Base-by-base conservation (phyloP, 1,139 yeast species). In the Debaryomyces nepalensis region DNA sequence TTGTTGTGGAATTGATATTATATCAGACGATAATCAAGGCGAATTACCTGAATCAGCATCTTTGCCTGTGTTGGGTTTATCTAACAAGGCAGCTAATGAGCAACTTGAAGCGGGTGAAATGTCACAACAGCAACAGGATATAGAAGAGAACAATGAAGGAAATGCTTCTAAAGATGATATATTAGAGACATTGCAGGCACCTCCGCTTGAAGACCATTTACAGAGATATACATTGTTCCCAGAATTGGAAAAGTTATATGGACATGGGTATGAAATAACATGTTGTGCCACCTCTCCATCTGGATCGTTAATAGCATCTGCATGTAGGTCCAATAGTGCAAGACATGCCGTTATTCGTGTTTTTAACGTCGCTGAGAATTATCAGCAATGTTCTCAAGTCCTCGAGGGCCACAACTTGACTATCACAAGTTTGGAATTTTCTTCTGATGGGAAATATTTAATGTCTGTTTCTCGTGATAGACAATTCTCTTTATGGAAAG, bases 171-270 rank as follows among this genome's bases (percentile, higher is more conserved):
- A 45, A 63, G 74, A 63, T 29, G 81, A 77, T 33, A 61, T 75
- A 4, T 63, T 81, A 33, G 64, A 75, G 2, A 58, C 71, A 1
- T 64, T 86, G 39, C 49, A 52, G 0, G 58, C 66, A 1, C 96
- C 96, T 4, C 97, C 97, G 1, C 66, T 85, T 40, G 98, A 91
- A 60, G 96, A 90, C 56, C 87, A 87, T 48, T 72, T 95, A 29
- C 99, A 95, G 62, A 75, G 98, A 55, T 88, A 85, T 58, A 87
- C 98, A 0, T 73, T 95, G 44, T 95, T 95, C 83, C 99, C 99
- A 0, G 99, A 95, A 59, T 67, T 84, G 42, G 99, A 95, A 56
- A 95, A 95, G 60, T 67, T 95, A 38, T 95, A 93, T 57, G 99
- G 99, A 0, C 99, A 95, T 62, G 99, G 99, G 10, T 95, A 90